These are phyloP conservation scores for Thelonectria blattea DNA, from an alignment of 2,329 filamentous ascomycete genomes.

Conservation along the genomic window DNA sequence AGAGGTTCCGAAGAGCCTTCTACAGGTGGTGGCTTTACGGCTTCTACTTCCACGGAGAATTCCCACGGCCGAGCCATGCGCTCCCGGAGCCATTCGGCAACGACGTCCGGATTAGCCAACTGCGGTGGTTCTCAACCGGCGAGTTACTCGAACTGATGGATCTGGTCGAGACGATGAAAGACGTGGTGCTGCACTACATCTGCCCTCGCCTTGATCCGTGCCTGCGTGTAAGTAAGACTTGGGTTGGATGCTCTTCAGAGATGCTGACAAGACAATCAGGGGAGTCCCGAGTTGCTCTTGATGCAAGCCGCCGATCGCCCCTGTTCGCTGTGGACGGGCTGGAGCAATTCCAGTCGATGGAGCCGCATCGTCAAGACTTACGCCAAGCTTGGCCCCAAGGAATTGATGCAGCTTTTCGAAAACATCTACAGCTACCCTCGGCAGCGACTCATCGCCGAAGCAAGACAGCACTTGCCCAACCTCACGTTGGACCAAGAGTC, in stretches of 20 bases:
- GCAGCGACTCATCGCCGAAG: constrained; percentile 50
- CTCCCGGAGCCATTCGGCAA: constrained; percentile 49
- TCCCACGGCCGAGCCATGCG: constrained; percentile 45
- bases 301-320: constrained; percentile 36
- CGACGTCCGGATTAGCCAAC: constrained; percentile 49
- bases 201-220: constrained; percentile 52
- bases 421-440: constrained; percentile 54
- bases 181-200: constrained; percentile 52
- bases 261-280: constrained; percentile 24
- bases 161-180: constrained; percentile 51
- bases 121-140: constrained; percentile 51
- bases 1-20: constrained; percentile 56
- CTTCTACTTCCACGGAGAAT: constrained; percentile 57
- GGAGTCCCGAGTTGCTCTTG: constrained; percentile 29
- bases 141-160: constrained; percentile 55
- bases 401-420: constrained; percentile 57
- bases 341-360: constrained; percentile 47
- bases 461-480: constrained; percentile 47
- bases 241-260: neutral
- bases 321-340: constrained; percentile 43
- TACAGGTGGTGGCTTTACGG: constrained; percentile 63
- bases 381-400: constrained; percentile 56
- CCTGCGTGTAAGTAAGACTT: constrained; percentile 41
- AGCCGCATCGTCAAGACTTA: constrained; percentile 51
- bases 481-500: constrained; percentile 55